Evolutionary conservation across 495 filamentous ascomycete genomes (phyloP).

Genomic region (Physcia stellaris): DNA sequence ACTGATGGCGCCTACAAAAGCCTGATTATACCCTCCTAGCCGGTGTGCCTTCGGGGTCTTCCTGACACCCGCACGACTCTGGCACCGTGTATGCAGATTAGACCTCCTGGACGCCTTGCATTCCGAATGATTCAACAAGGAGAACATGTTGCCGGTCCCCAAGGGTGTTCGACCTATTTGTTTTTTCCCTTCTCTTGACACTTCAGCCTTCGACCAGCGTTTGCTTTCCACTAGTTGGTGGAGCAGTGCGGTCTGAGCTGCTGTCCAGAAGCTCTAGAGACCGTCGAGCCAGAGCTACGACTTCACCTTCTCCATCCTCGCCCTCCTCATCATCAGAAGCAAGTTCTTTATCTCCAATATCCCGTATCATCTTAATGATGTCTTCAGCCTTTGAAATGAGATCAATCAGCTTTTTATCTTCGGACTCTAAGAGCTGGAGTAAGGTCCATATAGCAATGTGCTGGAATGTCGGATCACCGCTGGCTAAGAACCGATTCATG

Average conservation of each 20-base stretch:
- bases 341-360: conserved; percentile 77
- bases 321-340: conserved; percentile 82
- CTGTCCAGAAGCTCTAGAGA: conserved; percentile 78
- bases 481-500: conserved; percentile 78
- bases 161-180: too few species aligned
- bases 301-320: conserved; percentile 86
- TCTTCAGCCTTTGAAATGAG: conserved; percentile 79
- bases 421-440: conserved; percentile 87
- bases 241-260: too few species aligned
- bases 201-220: conserved; percentile 39
- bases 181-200: too few species aligned
- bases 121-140: too few species aligned
- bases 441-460: conserved; percentile 99
- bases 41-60: too few species aligned
- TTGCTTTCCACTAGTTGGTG: conserved; percentile 37
- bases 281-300: conserved; percentile 78
- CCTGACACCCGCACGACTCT: too few species aligned
- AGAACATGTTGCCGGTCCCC: too few species aligned
- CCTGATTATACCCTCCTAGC: too few species aligned
- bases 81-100: too few species aligned
- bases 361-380: conserved; percentile 78
- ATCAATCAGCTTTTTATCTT: conserved; percentile 70
- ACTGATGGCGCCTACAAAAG: too few species aligned
- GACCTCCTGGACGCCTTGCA: too few species aligned
- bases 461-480: conserved; percentile 93